These are phyloP conservation scores for Calonectria pauciramosa DNA, from an alignment of 2,329 filamentous ascomycete genomes.

Conservation along the genomic window DNA sequence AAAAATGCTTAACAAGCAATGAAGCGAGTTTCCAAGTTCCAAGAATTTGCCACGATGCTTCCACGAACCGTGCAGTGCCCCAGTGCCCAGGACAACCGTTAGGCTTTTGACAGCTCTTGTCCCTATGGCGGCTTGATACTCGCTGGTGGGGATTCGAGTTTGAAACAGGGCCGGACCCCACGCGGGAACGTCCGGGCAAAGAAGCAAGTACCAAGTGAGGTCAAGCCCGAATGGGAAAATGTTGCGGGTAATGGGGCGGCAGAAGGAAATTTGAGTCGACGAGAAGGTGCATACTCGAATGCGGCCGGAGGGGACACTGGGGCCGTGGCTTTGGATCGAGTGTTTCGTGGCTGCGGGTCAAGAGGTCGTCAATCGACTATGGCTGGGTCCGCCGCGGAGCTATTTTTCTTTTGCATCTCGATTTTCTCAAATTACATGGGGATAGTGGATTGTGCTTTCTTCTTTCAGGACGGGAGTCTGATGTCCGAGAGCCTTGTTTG, in stretches of 20 bases:
- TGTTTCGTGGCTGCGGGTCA: constrained; percentile 11
- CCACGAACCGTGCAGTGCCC: background rate
- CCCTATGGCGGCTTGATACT: constrained; percentile 1
- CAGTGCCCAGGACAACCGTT: background rate
- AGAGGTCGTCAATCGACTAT: background rate
- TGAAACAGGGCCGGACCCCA: constrained; percentile 11
- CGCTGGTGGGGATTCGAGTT: background rate
- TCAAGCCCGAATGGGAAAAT: constrained; percentile 8
- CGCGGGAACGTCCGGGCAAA: constrained; percentile 17
- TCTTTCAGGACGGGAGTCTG: background rate
- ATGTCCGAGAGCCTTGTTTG: background rate
- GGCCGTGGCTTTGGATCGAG: constrained; percentile 2
- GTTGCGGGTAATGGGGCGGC: constrained; percentile 11
- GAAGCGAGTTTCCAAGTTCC: background rate
- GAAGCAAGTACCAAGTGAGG: constrained; percentile 3
- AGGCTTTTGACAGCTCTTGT: constrained; percentile 1
- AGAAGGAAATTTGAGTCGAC: constrained; percentile 8
- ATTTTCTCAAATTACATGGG: background rate
- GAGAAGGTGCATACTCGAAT: constrained; percentile 9
- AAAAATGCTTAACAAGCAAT: constrained; percentile 22
- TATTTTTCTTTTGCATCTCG: background rate
- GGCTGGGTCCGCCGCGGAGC: background rate
- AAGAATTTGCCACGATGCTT: background rate
- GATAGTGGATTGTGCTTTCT: background rate
- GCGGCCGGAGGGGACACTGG: background rate